Evolutionary conservation across 2,329 filamentous ascomycete genomes (phyloP), one percentile per base, ranked within the genome.

Genomic region (Tolypocladium nubicola): DNA sequence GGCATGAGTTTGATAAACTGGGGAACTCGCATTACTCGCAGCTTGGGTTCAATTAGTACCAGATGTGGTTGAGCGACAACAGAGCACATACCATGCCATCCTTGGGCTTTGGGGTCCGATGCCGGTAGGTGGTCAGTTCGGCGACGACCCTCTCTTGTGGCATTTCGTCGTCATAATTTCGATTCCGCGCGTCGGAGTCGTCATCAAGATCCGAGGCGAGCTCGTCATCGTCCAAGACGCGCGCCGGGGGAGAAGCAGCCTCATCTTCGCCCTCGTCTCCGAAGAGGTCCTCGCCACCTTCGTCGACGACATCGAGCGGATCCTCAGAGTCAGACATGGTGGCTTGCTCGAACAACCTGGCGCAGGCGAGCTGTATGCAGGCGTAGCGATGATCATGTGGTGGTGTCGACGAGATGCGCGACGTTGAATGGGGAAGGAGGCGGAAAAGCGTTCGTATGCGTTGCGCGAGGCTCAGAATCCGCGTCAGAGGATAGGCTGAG

Each of bases 1-100:
- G 88, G 86, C 47, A 88, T 78, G 61, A 91, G 79, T 55, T 82
- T 82, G 64, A 93, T 75, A 72, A 92, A 92, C 26, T 81, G 79
- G 37, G 89, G 89, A 2, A 93, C 79, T 62, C 85, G 86, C 64
- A 91, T 71, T 6, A 87, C 78, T 70, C 87, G 86, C 53, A 89
- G 76, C 86, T 89, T 54, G 8, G 41, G 10, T 11, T 4, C 3
- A 6, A 6, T 54, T 11, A 54, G 35, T 39, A 9, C 37, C 39
- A 19, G n/a, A 35, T 6, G 5, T 19, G 26, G 13, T 50, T 38
- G 30, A 21, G 3, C 16, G n/a, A 11, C 16, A 21, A 9, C 39
- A 8, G 19, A 19, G 35, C 26, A 21, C 80, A 64, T 74, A 91
- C 87, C 69, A 83, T 82, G 66, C 85, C 85, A 67, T 91, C 86